Evolutionary conservation across 192 early-diverging fungal genomes (phyloP), one percentile per base, ranked within the genome.

Genomic region (Glomus cerebriforme): DNA sequence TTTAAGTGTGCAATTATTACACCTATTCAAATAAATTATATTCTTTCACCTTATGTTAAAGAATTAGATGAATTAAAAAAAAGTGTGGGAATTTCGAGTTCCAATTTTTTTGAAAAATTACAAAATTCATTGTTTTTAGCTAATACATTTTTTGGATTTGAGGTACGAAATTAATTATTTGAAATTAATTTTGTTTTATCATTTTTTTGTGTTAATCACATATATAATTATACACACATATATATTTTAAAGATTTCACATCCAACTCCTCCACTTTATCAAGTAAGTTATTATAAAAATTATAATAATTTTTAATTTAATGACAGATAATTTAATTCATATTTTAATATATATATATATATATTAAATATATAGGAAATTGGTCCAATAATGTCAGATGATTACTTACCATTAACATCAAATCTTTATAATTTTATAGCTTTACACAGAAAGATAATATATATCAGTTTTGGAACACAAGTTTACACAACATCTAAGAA

Each of bases 371-470:
- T 45, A 17, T 58, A 75, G 73, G 73, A 75, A 62, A 63, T 86
- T 70, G 85, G 85, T 0, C 85, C 85, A 1, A 78, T 86, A 22
- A 77, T 86, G 59, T 71, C 75, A 43, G 59, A 78, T 63, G 17
- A 35, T 1, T 81, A 84, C 34, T 37, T 17, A 45, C 26, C 49
- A 22, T 27, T 81, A 8, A 67, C 76, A 26, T 2, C 27, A 5
- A 2, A 10, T 1, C 13, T 72, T 2, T 22, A 43, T 4, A 12
- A 58, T 27, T 86, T 80, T 63, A 35, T 86, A 3, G n/a, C 58
- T 2, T n/a, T 0, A 2, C 83, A 86, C 34, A 26, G 58, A 34
- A 45, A 49, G 13, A 72, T 82, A 1, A 54, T 67, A 12, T 82
- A 80, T 60, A 59, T 84, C 3, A 75, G 79, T 0, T 82, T 86